Evolutionary conservation across 371 early-diverging fungal species (phyloP).

Genomic region (Lichtheimia ornata): DNA sequence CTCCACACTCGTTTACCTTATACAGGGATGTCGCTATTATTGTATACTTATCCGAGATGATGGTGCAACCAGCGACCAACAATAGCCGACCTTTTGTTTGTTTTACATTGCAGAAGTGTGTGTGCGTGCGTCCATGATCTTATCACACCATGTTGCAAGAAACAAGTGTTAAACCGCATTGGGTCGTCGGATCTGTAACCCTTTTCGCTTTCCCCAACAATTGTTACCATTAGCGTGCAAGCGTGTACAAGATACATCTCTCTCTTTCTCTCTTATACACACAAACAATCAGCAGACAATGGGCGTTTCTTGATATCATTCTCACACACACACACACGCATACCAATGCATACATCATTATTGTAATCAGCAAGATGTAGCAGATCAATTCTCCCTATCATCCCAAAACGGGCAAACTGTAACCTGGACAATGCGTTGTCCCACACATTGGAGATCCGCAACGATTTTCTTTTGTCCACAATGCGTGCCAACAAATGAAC

Average conservation of each 20-base stretch:
- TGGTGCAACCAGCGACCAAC: no score
- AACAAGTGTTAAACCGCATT: no score
- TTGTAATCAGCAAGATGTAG: not conserved
- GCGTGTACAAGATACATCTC: not conserved
- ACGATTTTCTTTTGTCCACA: not conserved
- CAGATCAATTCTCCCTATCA: no score
- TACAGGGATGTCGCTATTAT: no score
- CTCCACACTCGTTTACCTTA: no score
- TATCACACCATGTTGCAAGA: no score
- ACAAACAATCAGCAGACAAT: no score
- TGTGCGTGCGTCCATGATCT: not conserved
- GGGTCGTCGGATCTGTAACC: slow-evolving; percentile 3
- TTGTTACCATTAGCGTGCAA: not conserved
- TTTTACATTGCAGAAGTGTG: not conserved
- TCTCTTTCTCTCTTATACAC: not conserved
- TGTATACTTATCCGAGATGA: no score
- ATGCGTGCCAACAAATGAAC: not conserved
- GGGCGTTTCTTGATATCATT: not conserved
- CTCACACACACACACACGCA: not conserved
- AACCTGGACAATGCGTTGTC: slow-evolving; percentile 5
- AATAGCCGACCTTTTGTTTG: no score
- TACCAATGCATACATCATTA: not conserved
- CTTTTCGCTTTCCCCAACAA: slow-evolving; percentile 5
- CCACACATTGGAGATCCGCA: slow-evolving; percentile 3
- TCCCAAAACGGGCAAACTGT: slow-evolving; percentile 1